Evolutionary conservation across 192 early-diverging fungal species (phyloP).

Genomic region (Backusella luteola): DNA sequence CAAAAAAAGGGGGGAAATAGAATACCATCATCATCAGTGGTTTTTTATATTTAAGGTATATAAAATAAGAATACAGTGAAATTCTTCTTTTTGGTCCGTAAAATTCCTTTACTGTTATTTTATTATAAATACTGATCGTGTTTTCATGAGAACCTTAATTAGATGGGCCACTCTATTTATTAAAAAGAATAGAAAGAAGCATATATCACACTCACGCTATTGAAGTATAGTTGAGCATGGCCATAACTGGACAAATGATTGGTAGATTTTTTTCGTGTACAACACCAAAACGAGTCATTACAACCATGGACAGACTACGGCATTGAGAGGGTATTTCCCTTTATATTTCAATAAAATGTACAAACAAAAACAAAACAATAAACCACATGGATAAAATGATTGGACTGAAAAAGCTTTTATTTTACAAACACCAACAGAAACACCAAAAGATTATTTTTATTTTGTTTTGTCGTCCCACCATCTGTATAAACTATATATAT

Average conservation of each 20-base stretch:
- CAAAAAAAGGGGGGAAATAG: background rate
- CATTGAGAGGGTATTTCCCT: conserved; percentile 2
- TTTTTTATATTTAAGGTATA: background rate
- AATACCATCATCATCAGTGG: background rate
- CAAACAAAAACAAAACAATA: background rate
- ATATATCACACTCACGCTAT: background rate
- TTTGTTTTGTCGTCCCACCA: background rate
- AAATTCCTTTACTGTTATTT: background rate
- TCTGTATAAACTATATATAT: background rate
- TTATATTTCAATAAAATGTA: background rate
- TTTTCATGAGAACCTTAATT: conserved; percentile 1
- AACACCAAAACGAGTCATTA: background rate
- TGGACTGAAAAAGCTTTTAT: background rate
- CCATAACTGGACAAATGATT: background rate
- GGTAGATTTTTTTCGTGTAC: background rate
- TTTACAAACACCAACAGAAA: background rate
- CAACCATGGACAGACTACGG: background rate
- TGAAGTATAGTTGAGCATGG: background rate
- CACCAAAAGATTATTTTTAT: background rate
- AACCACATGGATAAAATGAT: background rate
- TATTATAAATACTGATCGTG: background rate
- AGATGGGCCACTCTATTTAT: background rate
- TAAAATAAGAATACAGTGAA: background rate
- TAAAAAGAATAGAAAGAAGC: background rate
- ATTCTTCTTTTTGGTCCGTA: background rate